Evolutionary conservation across 371 early-diverging fungal species (phyloP).

Genomic region (Mucor racemosus): DNA sequence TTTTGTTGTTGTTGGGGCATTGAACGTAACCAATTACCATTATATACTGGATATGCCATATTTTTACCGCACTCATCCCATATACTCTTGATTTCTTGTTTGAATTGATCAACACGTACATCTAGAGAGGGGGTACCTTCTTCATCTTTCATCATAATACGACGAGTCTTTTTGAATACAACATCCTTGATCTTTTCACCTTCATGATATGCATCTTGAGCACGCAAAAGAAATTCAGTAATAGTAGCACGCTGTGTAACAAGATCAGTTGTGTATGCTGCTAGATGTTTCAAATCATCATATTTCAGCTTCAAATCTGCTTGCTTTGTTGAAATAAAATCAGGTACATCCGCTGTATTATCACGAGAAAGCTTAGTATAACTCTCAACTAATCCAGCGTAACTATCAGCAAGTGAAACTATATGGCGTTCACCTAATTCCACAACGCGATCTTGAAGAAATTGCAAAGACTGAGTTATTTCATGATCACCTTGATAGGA

Average conservation of each 20-base stretch:
- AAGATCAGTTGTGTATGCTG: conserved; percentile 38
- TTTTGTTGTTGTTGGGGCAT: neutral
- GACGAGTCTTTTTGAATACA: conserved; percentile 38
- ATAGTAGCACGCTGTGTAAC: conserved; percentile 43
- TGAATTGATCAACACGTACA: conserved; percentile 27
- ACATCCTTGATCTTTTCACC: conserved; percentile 49
- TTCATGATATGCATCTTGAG: conserved; percentile 46
- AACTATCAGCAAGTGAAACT: conserved; percentile 6
- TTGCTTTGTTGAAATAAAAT: conserved; percentile 31
- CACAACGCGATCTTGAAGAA: conserved; percentile 36
- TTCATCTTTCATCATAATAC: conserved; percentile 39
- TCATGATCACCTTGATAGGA: conserved; percentile 43
- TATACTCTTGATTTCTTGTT: conserved; percentile 34
- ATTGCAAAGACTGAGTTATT: conserved; percentile 36
- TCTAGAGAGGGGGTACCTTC: conserved; percentile 20
- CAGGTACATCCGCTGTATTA: conserved; percentile 11
- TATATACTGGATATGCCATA: conserved; percentile 39
- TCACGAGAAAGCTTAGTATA: conserved; percentile 1
- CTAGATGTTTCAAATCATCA: conserved; percentile 31
- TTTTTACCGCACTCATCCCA: conserved; percentile 39
- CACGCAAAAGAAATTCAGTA: conserved; percentile 45
- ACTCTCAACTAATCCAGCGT: conserved; percentile 13
- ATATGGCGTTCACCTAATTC: conserved; percentile 41
- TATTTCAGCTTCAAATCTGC: conserved; percentile 35
- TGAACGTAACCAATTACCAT: conserved; percentile 30